Evolutionary conservation across 2,329 filamentous ascomycete genomes (phyloP).

Genomic region (Phialocephala sp.): DNA sequence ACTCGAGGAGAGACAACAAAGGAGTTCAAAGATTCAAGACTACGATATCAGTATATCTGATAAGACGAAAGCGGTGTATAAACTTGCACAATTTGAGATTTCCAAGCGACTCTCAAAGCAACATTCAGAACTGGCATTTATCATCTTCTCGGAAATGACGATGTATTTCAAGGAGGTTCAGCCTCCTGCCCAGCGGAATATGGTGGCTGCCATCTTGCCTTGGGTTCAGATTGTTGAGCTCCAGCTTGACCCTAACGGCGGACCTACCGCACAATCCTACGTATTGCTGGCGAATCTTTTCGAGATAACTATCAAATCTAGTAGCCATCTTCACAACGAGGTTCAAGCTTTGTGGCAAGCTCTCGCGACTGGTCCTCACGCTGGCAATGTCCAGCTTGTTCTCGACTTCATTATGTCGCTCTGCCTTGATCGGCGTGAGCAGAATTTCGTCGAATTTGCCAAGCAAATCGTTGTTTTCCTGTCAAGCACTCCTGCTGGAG

Average conservation of each 20-base stretch:
- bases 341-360: slow-evolving; percentile 98
- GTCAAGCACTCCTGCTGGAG: slow-evolving; percentile 82
- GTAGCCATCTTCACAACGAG: slow-evolving; percentile 88
- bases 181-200: slow-evolving; percentile 84
- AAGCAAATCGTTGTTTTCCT: slow-evolving; percentile 98
- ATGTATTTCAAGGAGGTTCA: slow-evolving; percentile 89
- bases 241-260: slow-evolving; percentile 88
- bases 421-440: slow-evolving; percentile 90
- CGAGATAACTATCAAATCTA: slow-evolving; percentile 94
- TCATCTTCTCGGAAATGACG: slow-evolving; percentile 95
- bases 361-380: slow-evolving; percentile 88
- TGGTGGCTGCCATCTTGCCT: slow-evolving; percentile 91
- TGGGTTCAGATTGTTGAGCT: slow-evolving; percentile 97
- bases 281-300: slow-evolving; percentile 94
- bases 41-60: slow-evolving; percentile 98
- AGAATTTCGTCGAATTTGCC: slow-evolving; percentile 97
- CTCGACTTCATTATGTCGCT: slow-evolving; percentile 96
- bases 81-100: slow-evolving; percentile 95
- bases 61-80: slow-evolving; percentile 98
- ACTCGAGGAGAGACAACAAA: slow-evolving; percentile 81
- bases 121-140: slow-evolving; percentile 87
- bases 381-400: slow-evolving; percentile 91
- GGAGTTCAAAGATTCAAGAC: slow-evolving; percentile 91
- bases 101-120: slow-evolving; percentile 88
- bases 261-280: slow-evolving; percentile 89